Evolutionary conservation across 768 basidiomycete species (phyloP).

Genomic region (Mycena capillaripes): DNA sequence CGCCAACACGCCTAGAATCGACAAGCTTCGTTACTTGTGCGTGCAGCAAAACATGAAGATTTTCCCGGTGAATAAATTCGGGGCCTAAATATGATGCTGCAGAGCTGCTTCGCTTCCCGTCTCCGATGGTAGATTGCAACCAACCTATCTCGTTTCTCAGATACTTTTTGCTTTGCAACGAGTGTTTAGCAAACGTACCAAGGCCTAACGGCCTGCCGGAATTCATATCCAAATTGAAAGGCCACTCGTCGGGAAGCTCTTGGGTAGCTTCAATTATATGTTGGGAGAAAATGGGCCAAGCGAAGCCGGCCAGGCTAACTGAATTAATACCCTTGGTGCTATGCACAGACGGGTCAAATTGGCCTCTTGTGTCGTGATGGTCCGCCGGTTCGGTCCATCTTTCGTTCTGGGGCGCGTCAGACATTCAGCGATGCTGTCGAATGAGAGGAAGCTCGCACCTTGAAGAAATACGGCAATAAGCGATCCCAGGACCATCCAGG

Average conservation of each 20-base stretch:
- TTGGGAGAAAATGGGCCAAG: neutral
- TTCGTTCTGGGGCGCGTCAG: neutral
- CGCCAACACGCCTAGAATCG: neutral
- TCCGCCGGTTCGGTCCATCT: neutral
- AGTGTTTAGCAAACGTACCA: neutral
- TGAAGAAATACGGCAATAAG: neutral
- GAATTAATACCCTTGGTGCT: neutral
- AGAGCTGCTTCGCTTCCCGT: neutral
- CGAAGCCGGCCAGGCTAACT: neutral
- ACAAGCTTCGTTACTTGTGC: neutral
- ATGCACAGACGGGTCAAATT: neutral
- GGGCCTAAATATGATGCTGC: neutral
- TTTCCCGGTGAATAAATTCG: neutral
- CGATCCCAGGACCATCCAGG: neutral
- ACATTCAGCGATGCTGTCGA: neutral
- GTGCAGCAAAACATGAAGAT: neutral
- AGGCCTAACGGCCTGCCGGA: neutral
- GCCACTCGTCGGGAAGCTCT: neutral
- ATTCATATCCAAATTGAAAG: neutral
- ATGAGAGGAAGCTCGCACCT: neutral
- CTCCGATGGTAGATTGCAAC: neutral
- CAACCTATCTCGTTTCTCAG: neutral
- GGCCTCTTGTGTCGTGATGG: neutral
- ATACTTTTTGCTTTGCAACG: neutral
- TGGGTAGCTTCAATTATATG: neutral